Evolutionary conservation across 257 asterid species (phyloP).

Genomic region (Paraleonurus japonicus): DNA sequence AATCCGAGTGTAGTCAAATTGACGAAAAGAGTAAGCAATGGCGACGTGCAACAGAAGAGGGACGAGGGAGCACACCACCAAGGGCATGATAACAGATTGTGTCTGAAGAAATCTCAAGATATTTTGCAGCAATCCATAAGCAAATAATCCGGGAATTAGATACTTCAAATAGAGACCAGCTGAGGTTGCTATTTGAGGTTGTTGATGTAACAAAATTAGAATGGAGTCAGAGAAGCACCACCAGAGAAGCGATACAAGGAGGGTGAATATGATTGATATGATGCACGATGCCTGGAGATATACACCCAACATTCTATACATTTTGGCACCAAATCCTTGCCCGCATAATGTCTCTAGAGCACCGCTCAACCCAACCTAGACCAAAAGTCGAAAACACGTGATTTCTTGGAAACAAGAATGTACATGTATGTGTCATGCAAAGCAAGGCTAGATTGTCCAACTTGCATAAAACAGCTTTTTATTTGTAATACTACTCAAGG

Average conservation of each 20-base stretch:
- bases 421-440: too few species aligned
- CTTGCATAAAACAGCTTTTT: too few species aligned
- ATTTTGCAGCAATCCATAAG: slow-evolving; percentile 65
- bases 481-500: too few species aligned
- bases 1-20: slow-evolving; percentile 44
- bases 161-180: slow-evolving; percentile 60
- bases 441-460: too few species aligned
- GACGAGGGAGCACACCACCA: slow-evolving; percentile 51
- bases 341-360: too few species aligned
- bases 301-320: slow-evolving; percentile 54
- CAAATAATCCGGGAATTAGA: slow-evolving; percentile 68
- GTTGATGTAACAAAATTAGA: slow-evolving; percentile 51
- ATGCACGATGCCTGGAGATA: slow-evolving; percentile 73
- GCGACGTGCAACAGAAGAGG: slow-evolving; percentile 54
- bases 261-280: slow-evolving; percentile 38
- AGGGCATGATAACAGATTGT: slow-evolving; percentile 52
- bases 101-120: slow-evolving; percentile 69
- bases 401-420: too few species aligned
- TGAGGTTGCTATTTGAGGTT: slow-evolving; percentile 45
- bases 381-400: background rate
- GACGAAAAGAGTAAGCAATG: slow-evolving; percentile 46
- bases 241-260: slow-evolving; percentile 51
- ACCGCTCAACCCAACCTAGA: too few species aligned
- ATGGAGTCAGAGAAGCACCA: slow-evolving; percentile 52
- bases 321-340: slow-evolving; percentile 69